Evolutionary conservation across 768 basidiomycete species (phyloP).

Genomic region (Pisolithus microcarpus): DNA sequence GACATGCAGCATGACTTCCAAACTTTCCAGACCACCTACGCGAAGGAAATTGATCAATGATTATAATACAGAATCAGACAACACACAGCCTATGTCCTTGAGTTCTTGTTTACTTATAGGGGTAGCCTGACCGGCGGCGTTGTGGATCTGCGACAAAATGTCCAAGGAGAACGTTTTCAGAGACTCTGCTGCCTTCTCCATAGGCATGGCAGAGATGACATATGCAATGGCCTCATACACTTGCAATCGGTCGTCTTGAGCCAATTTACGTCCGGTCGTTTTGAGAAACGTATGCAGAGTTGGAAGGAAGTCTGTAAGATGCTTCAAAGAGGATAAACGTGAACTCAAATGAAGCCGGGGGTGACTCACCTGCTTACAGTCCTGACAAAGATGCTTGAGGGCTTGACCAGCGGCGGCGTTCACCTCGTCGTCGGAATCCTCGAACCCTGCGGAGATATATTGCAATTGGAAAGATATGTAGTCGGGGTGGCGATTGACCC

Average conservation of each 20-base stretch:
- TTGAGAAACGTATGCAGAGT: slow-evolving; percentile 85
- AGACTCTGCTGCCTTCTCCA: slow-evolving; percentile 79
- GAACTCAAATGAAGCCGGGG: neutral
- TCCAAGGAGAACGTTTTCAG: slow-evolving; percentile 83
- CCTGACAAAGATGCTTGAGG: slow-evolving; percentile 93
- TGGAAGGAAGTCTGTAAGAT: slow-evolving; percentile 86
- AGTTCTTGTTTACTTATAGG: slow-evolving; percentile 66
- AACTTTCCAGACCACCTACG: slow-evolving; percentile 80
- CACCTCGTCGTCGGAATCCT: slow-evolving; percentile 72
- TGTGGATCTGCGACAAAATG: slow-evolving; percentile 71
- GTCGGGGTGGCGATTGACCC: slow-evolving; percentile 85
- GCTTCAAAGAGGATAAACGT: slow-evolving; percentile 36
- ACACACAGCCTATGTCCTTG: slow-evolving; percentile 59
- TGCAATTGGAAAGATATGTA: slow-evolving; percentile 82
- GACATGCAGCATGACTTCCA: slow-evolving; percentile 86
- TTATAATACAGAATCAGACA: neutral
- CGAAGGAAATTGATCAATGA: slow-evolving; percentile 7
- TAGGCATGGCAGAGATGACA: slow-evolving; percentile 91
- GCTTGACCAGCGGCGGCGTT: slow-evolving; percentile 93
- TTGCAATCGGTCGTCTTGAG: slow-evolving; percentile 82
- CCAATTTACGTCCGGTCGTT: slow-evolving; percentile 69
- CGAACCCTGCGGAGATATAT: slow-evolving; percentile 90
- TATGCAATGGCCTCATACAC: slow-evolving; percentile 95
- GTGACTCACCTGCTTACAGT: slow-evolving; percentile 73
- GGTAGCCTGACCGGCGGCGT: slow-evolving; percentile 45